Evolutionary conservation across 148 eudicot genomes (phyloP).

Genomic region (Rhododendron kiyosumense): DNA sequence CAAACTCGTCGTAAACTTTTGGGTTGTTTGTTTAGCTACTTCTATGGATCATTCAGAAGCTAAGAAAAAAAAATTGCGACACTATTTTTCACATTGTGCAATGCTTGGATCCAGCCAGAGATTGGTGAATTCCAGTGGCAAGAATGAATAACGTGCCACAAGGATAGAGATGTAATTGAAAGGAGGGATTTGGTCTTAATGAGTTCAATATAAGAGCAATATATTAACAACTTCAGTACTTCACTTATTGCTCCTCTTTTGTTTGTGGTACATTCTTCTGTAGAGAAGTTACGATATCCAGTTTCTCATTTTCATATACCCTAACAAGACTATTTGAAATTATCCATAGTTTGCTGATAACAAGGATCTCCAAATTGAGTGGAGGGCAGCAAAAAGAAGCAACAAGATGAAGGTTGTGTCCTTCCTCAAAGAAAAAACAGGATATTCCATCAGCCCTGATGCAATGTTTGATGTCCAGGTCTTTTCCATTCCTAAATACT

Average conservation of each 20-base stretch:
- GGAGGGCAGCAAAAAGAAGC: slow-evolving; percentile 80
- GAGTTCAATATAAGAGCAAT: neutral
- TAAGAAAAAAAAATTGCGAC: neutral
- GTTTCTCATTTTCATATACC: neutral
- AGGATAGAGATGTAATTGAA: neutral
- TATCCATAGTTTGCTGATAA: slow-evolving; percentile 69
- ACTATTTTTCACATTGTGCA: neutral
- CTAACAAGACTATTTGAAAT: slow-evolving; percentile 3
- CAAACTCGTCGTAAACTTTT: neutral
- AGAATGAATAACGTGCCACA: neutral
- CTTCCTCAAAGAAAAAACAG: slow-evolving; percentile 69
- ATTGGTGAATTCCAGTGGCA: neutral
- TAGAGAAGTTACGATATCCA: neutral
- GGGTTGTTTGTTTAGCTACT: neutral
- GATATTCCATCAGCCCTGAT: slow-evolving; percentile 79
- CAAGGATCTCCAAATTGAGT: slow-evolving; percentile 71
- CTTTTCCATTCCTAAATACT: slow-evolving; percentile 6
- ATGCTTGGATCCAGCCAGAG: slow-evolving; percentile 3
- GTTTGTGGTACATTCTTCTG: neutral
- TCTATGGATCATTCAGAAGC: neutral
- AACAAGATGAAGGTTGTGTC: slow-evolving; percentile 76
- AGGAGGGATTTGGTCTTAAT: neutral
- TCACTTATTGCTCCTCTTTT: neutral
- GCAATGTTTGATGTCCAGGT: slow-evolving; percentile 99
- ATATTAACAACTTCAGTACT: neutral